Percentiles rank a stretch among this genome's conserved stretches.
phyloP scores from a whole-genome alignment of 2,329 filamentous ascomycete species.

The Fusarium hostae region DNA sequence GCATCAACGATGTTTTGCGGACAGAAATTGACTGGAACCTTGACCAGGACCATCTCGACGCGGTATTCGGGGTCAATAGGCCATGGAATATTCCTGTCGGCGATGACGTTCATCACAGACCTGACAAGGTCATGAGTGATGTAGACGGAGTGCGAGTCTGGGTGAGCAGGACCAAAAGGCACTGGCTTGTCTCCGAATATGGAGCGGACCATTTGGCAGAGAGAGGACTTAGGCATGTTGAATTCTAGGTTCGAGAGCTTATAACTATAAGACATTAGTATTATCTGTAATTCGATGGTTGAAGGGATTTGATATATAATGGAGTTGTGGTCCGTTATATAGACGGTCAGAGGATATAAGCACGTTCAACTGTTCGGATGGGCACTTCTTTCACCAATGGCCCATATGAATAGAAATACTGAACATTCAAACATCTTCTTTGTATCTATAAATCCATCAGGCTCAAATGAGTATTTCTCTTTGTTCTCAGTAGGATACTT shows the following conservation, averaged over 20 bases:
- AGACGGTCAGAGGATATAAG: background rate
- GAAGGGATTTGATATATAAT: background rate
- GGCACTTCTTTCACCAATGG: background rate
- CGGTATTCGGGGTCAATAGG: background rate
- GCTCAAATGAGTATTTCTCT: background rate
- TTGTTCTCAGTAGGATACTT: background rate
- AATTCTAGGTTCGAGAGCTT: background rate
- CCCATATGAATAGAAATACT: background rate
- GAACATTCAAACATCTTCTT: background rate
- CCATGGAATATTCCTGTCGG: background rate
- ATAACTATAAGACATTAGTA: background rate
- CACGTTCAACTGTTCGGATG: background rate
- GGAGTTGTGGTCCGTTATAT: background rate
- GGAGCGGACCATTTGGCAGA: background rate
- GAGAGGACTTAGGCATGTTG: background rate
- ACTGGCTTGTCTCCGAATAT: background rate
- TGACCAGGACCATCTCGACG: background rate
- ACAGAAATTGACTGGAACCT: slow-evolving; percentile 6
- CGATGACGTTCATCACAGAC: background rate
- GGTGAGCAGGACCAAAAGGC: slow-evolving; percentile 3
- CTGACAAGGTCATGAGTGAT: slow-evolving; percentile 12
- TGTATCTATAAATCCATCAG: background rate
- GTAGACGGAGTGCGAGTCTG: slow-evolving; percentile 4
- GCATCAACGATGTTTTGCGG: background rate
- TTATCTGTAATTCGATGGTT: background rate